Conservation (phyloP, 768 basidiomycete genomes). For the Podaxis sp. region DNA sequence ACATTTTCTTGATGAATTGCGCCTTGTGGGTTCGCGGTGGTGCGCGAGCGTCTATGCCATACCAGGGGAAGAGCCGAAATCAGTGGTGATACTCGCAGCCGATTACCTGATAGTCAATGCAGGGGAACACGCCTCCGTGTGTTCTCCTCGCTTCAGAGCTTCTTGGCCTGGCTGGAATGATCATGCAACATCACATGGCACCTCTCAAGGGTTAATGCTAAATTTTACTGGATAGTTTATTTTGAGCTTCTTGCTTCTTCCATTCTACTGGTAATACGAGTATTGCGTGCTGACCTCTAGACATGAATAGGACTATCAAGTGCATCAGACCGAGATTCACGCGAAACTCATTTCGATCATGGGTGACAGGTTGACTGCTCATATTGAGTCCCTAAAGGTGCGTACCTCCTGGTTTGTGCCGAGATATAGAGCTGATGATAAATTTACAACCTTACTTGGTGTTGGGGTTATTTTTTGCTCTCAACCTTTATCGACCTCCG, state of each 20-base stretch:
- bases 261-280: not conserved
- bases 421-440: constrained; percentile 7
- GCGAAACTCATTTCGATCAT: constrained; percentile 97
- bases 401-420: constrained; percentile 9
- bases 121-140: not conserved
- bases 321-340: constrained; percentile 99
- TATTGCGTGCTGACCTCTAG: not conserved
- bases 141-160: not conserved
- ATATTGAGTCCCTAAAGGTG: constrained; percentile 82
- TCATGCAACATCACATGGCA: not conserved
- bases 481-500: constrained; percentile 6
- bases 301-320: constrained; percentile 82
- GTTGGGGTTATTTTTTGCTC: constrained; percentile 8
- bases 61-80: not conserved
- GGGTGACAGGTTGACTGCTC: constrained; percentile 88
- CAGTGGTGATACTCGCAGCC: not conserved
- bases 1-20: not conserved
- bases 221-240: not conserved
- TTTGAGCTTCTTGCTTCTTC: not conserved
- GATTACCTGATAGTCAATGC: not conserved
- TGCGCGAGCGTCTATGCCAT: not conserved
- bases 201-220: not conserved
- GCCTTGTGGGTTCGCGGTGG: not conserved
- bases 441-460: constrained; percentile 2
- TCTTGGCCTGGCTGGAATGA: not conserved